Conservation (phyloP, 805 yeast genomes). For the Candida namnaoensis region DNA sequence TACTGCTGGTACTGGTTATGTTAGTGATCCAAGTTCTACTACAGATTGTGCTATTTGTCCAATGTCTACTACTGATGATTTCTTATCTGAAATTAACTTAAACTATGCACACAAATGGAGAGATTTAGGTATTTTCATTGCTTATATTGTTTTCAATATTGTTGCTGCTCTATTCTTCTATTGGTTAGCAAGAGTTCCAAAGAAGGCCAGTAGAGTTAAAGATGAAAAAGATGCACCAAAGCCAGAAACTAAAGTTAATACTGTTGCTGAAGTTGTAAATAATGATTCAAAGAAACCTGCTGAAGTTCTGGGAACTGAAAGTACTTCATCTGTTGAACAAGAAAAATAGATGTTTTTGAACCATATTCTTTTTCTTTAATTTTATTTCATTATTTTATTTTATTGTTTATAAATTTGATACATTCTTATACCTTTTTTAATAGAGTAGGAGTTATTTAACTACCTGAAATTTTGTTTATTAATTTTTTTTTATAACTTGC, state of each 20-base stretch:
- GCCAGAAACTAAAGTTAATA: neutral
- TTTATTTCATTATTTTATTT: no score
- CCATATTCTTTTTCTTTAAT: no score
- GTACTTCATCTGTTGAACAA: neutral
- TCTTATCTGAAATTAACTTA: constrained; percentile 35
- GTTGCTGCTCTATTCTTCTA: constrained; percentile 35
- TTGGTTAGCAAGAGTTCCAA: constrained; percentile 73
- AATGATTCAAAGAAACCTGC: neutral
- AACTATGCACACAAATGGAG: constrained; percentile 51
- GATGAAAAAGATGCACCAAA: constrained; percentile 4
- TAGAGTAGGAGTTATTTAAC: no score
- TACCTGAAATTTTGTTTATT: no score
- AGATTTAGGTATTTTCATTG: constrained; percentile 50
- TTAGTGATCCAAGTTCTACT: constrained; percentile 31
- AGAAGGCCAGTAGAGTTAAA: constrained; percentile 32
- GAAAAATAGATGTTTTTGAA: no score
- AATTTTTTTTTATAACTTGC: no score
- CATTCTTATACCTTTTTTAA: no score
- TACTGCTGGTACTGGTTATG: constrained; percentile 19
- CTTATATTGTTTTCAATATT: constrained; percentile 30
- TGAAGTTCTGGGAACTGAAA: neutral
- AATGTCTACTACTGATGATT: constrained; percentile 47
- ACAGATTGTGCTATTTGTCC: constrained; percentile 53
- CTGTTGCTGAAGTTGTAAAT: neutral
- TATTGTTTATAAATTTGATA: no score